Evolutionary conservation across 2,329 filamentous ascomycete species (phyloP).

Genomic region (Sordariomycetes sp.): DNA sequence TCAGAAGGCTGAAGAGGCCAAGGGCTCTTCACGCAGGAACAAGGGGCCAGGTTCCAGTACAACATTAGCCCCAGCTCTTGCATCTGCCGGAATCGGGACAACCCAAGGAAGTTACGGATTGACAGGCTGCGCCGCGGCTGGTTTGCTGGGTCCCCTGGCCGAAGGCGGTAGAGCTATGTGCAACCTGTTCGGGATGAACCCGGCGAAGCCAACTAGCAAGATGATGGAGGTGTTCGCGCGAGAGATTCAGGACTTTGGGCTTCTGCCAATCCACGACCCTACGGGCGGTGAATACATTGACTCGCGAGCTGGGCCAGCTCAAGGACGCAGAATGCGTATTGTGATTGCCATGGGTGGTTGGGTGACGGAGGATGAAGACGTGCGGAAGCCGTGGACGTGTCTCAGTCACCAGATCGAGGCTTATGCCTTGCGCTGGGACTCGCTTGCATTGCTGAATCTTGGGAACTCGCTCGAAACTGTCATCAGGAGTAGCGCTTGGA

Average conservation of each 20-base stretch:
- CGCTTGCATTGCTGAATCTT: slow-evolving; percentile 66
- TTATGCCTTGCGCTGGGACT: slow-evolving; percentile 79
- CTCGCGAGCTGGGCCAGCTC: slow-evolving; percentile 39
- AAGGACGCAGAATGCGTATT: slow-evolving; percentile 65
- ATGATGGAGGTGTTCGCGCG: slow-evolving; percentile 83
- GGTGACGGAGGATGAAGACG: slow-evolving; percentile 64
- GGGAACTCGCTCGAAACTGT: slow-evolving; percentile 71
- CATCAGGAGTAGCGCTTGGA: slow-evolving; percentile 75
- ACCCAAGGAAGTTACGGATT: slow-evolving; percentile 71
- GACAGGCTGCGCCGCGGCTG: slow-evolving; percentile 63
- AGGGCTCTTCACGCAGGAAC: slow-evolving; percentile 57
- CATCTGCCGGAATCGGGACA: slow-evolving; percentile 70
- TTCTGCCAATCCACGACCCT: slow-evolving; percentile 61
- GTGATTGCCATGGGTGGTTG: slow-evolving; percentile 78
- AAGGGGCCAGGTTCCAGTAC: slow-evolving; percentile 56
- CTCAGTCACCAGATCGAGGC: slow-evolving; percentile 66
- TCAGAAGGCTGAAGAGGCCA: slow-evolving; percentile 48
- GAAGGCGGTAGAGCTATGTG: slow-evolving; percentile 75
- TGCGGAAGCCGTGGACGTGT: slow-evolving; percentile 63
- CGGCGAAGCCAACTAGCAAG: slow-evolving; percentile 70
- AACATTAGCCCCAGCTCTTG: slow-evolving; percentile 67
- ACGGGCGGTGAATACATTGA: slow-evolving; percentile 30
- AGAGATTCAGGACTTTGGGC: slow-evolving; percentile 82
- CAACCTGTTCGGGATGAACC: slow-evolving; percentile 85
- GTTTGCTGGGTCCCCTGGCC: slow-evolving; percentile 70